phyloP scores from a whole-genome alignment of 1,284 basidiomycete genomes.

The Irpex rosettiformis region DNA sequence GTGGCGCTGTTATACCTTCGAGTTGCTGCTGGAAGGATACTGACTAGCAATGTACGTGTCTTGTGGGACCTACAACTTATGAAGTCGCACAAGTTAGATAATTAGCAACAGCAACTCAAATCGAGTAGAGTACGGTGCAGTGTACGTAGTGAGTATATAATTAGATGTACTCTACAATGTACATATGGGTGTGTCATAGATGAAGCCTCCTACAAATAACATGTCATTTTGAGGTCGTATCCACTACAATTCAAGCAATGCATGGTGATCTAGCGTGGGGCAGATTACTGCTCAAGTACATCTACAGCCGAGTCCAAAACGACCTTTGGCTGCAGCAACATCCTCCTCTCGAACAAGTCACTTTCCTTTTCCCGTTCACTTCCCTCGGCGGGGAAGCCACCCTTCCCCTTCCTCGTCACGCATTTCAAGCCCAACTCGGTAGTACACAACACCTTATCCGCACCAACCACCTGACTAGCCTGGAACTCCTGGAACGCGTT shows the following conservation, averaged over 20 bases:
- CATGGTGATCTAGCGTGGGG: neutral
- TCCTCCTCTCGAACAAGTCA: slow-evolving; percentile 52
- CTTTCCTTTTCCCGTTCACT: slow-evolving; percentile 15
- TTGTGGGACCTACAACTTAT: too few species aligned
- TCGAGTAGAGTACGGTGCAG: neutral
- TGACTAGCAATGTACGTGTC: too few species aligned
- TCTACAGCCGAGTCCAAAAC: slow-evolving; percentile 68
- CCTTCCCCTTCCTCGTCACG: slow-evolving; percentile 44
- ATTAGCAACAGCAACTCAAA: too few species aligned
- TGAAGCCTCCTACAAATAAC: too few species aligned
- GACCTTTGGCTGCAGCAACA: slow-evolving; percentile 66
- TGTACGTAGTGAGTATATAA: neutral
- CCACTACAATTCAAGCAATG: neutral
- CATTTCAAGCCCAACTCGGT: slow-evolving; percentile 69
- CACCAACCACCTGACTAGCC: slow-evolving; percentile 29
- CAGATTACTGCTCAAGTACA: slow-evolving; percentile 22
- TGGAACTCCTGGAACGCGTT: slow-evolving; percentile 66
- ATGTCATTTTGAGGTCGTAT: neutral
- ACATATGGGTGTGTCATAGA: neutral
- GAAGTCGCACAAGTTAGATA: too few species aligned
- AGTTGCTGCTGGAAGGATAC: too few species aligned
- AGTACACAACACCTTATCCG: slow-evolving; percentile 49
- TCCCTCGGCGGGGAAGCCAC: slow-evolving; percentile 16
- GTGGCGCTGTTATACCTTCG: too few species aligned
- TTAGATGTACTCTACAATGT: neutral